Evolutionary conservation across 2,329 filamentous ascomycete species (phyloP).

Genomic region (Furcasterigmium sp.): DNA sequence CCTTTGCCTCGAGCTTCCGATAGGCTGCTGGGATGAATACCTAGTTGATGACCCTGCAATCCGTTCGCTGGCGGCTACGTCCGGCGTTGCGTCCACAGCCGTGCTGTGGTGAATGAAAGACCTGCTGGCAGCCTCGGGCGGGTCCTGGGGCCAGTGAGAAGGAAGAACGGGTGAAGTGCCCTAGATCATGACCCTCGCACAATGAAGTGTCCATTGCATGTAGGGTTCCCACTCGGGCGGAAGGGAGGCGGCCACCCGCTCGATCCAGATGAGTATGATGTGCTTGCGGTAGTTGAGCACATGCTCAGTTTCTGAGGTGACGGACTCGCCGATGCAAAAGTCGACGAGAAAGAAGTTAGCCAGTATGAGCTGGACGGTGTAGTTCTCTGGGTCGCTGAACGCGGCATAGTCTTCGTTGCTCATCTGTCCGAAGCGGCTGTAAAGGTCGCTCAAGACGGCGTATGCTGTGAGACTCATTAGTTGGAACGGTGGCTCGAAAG

Average conservation of each 20-base stretch:
- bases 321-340: slow-evolving; percentile 15
- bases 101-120: neutral
- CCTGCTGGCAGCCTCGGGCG: neutral
- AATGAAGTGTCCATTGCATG: slow-evolving; percentile 23
- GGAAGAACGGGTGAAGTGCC: neutral
- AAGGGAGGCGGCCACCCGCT: slow-evolving; percentile 25
- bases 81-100: too few relatives aligned
- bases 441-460: slow-evolving; percentile 17
- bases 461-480: slow-evolving; percentile 11
- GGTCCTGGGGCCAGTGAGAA: neutral
- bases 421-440: slow-evolving; percentile 20
- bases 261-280: slow-evolving; percentile 31
- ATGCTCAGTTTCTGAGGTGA: slow-evolving; percentile 7
- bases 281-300: slow-evolving; percentile 16
- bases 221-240: slow-evolving; percentile 23
- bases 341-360: slow-evolving; percentile 29
- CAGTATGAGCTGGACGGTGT: slow-evolving; percentile 26
- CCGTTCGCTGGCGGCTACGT: too few relatives aligned
- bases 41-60: too few relatives aligned
- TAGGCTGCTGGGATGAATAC: too few relatives aligned
- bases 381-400: slow-evolving; percentile 23
- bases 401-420: slow-evolving; percentile 22
- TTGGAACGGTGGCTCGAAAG: neutral
- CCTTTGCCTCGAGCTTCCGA: too few relatives aligned
- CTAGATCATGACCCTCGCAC: slow-evolving; percentile 13